phyloP scores from a whole-genome alignment of 192 early-diverging fungal genomes.

The Umbelopsis sp. region DNA sequence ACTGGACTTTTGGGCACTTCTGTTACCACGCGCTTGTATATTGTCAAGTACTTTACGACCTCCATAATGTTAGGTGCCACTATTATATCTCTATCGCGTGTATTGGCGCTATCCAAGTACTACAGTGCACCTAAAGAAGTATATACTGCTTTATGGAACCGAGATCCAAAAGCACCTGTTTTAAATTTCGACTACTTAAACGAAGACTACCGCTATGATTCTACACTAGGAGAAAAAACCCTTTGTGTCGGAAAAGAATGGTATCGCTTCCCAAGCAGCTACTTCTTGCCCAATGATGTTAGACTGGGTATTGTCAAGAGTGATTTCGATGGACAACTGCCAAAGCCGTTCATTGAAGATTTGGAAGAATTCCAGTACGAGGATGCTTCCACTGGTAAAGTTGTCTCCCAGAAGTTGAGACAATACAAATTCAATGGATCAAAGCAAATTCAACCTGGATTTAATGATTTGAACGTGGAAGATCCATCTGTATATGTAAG shows the following conservation, averaged over 20 bases:
- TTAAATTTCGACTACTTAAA: conserved; percentile 29
- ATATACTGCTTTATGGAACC: conserved; percentile 42
- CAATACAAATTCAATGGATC: conserved; percentile 33
- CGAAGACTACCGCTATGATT: conserved; percentile 26
- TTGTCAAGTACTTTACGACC: conserved; percentile 40
- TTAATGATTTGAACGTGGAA: conserved; percentile 73
- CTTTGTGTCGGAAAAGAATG: conserved; percentile 95
- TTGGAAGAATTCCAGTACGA: background rate
- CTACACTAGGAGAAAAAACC: conserved; percentile 25
- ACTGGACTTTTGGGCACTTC: conserved; percentile 39
- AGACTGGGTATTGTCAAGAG: conserved; percentile 71
- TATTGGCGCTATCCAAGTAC: conserved; percentile 65
- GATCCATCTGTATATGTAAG: conserved; percentile 65
- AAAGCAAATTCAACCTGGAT: conserved; percentile 44
- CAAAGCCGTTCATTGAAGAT: conserved; percentile 73
- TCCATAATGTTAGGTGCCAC: conserved; percentile 47
- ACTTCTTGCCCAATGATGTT: conserved; percentile 78
- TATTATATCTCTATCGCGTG: conserved; percentile 68
- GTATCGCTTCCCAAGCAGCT: conserved; percentile 93
- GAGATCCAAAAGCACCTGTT: conserved; percentile 23
- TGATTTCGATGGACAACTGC: conserved; percentile 80
- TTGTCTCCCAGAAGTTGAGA: conserved; percentile 10
- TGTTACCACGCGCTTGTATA: conserved; percentile 12
- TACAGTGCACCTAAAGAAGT: conserved; percentile 80
- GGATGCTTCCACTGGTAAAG: conserved; percentile 4